Evolutionary conservation across 257 asterid species (phyloP).

Genomic region (Knoxia roxburghii): DNA sequence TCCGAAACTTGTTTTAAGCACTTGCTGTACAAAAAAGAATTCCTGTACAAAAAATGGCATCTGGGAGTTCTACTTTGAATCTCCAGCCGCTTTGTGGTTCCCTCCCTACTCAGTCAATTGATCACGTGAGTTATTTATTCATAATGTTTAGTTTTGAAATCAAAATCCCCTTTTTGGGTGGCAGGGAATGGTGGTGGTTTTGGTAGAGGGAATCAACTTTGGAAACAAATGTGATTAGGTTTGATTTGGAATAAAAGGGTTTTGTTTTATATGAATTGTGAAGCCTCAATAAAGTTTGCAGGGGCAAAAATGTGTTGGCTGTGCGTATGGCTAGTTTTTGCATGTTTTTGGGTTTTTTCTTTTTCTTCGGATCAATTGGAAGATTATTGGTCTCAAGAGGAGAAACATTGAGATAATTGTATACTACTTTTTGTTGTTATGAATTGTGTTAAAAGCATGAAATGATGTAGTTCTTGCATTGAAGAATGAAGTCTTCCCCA

Average conservation of each 20-base stretch:
- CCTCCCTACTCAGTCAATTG: conserved; percentile 19
- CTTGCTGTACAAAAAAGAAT: background rate
- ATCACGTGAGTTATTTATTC: conserved; percentile 34
- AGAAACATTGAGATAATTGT: background rate
- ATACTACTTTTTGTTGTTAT: background rate
- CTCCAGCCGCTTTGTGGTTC: conserved; percentile 35
- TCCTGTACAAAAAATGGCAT: conserved; percentile 32
- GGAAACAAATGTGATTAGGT: too few relatives aligned
- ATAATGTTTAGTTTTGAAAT: background rate
- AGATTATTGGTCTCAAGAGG: background rate
- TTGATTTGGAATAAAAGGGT: background rate
- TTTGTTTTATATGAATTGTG: conserved; percentile 18
- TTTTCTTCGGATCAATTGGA: background rate
- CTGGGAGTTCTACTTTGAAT: conserved; percentile 35
- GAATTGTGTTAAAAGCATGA: background rate
- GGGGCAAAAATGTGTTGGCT: background rate
- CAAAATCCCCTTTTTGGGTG: too few relatives aligned
- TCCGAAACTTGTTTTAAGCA: too few relatives aligned
- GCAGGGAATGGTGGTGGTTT: background rate
- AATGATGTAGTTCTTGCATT: too few relatives aligned
- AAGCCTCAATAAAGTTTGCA: background rate
- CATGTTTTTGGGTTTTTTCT: background rate
- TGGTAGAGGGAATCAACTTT: background rate
- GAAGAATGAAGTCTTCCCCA: too few relatives aligned
- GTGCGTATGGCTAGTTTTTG: background rate